Evolutionary conservation across 2,329 filamentous ascomycete species (phyloP).

Genomic region (Alternaria triticina): DNA sequence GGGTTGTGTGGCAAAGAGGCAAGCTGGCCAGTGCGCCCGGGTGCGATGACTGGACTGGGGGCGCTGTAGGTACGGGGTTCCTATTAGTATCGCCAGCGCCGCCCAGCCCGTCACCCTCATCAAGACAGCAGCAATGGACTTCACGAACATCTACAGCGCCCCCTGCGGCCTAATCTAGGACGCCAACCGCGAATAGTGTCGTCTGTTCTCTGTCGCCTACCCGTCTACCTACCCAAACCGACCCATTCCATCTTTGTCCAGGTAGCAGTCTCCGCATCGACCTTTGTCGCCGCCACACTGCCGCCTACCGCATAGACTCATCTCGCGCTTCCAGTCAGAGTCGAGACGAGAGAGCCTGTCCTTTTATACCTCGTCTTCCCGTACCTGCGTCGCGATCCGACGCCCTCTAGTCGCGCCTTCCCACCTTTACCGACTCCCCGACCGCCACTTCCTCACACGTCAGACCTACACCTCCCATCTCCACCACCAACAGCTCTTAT

Average conservation of each 20-base stretch:
- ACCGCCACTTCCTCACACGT: slow-evolving; percentile 40
- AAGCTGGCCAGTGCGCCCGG: slow-evolving; percentile 26
- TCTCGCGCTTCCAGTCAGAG: slow-evolving; percentile 21
- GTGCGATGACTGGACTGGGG: slow-evolving; percentile 34
- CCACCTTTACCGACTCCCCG: slow-evolving; percentile 28
- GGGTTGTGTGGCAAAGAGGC: slow-evolving; percentile 29
- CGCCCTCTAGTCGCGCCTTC: slow-evolving; percentile 14
- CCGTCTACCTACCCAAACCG: slow-evolving; percentile 8
- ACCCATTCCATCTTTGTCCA: slow-evolving; percentile 31
- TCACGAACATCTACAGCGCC: slow-evolving; percentile 40
- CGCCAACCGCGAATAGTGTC: slow-evolving; percentile 23
- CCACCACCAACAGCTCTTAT: slow-evolving; percentile 20
- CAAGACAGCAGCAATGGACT: slow-evolving; percentile 44
- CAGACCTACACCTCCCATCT: slow-evolving; percentile 28
- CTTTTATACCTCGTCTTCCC: slow-evolving; percentile 14
- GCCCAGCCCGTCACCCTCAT: slow-evolving; percentile 33
- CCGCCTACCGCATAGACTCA: slow-evolving; percentile 36
- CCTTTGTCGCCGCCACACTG: slow-evolving; percentile 35
- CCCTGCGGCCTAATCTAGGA: slow-evolving; percentile 42
- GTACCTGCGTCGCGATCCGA: slow-evolving; percentile 20
- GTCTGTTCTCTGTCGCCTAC: slow-evolving; percentile 25
- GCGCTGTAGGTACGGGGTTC: slow-evolving; percentile 28
- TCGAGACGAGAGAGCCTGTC: slow-evolving; percentile 23
- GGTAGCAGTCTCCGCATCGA: slow-evolving; percentile 33
- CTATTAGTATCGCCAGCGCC: slow-evolving; percentile 38